A percentile compares a stretch with the other conserved stretches of the same genome.
These are phyloP conservation scores for Pleurotus tuber-regium DNA, from an alignment of 768 basidiomycete genomes.

Conservation along the genomic window DNA sequence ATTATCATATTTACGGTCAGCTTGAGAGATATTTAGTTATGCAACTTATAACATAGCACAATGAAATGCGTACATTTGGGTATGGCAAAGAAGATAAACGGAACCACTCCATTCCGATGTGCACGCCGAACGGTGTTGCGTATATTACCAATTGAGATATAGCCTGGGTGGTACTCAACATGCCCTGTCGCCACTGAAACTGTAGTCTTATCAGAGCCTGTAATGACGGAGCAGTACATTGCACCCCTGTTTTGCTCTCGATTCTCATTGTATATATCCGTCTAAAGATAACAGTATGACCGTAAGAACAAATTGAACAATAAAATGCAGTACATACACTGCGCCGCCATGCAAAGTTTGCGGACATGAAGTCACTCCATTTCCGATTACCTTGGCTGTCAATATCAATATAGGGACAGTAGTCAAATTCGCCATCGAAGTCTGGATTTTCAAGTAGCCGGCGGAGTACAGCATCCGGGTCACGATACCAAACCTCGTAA, in stretches of 20 bases:
- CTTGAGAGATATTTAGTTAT: not conserved
- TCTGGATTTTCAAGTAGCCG: constrained; percentile 32
- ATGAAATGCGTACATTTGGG: constrained; percentile 21
- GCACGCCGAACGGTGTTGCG: constrained; percentile 28
- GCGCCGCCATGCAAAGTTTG: constrained; percentile 38
- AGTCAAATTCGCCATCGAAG: constrained; percentile 31
- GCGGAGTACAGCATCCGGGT: constrained; percentile 24
- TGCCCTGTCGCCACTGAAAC: constrained; percentile 35
- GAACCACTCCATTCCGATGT: constrained; percentile 25
- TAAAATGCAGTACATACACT: constrained; percentile 22
- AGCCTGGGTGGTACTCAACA: constrained; percentile 34
- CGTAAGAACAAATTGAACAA: not conserved
- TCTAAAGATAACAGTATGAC: constrained; percentile 4
- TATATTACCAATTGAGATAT: constrained; percentile 29
- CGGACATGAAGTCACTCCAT: constrained; percentile 37
- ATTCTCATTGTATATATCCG: constrained; percentile 15
- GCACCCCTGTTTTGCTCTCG: constrained; percentile 21
- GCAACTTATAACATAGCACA: not conserved
- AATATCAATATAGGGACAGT: constrained; percentile 24
- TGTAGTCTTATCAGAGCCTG: constrained; percentile 37
- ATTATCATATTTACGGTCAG: constrained; percentile 11
- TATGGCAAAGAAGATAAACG: constrained; percentile 29
- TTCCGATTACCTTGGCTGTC: constrained; percentile 20
- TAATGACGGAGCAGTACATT: constrained; percentile 28
- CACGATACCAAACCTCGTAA: constrained; percentile 31